A percentile compares a stretch with the other conserved stretches of the same genome.
These are phyloP conservation scores for Nicotiana benthamiana DNA, from an alignment of 257 asterid genomes.

Conservation along the genomic window DNA sequence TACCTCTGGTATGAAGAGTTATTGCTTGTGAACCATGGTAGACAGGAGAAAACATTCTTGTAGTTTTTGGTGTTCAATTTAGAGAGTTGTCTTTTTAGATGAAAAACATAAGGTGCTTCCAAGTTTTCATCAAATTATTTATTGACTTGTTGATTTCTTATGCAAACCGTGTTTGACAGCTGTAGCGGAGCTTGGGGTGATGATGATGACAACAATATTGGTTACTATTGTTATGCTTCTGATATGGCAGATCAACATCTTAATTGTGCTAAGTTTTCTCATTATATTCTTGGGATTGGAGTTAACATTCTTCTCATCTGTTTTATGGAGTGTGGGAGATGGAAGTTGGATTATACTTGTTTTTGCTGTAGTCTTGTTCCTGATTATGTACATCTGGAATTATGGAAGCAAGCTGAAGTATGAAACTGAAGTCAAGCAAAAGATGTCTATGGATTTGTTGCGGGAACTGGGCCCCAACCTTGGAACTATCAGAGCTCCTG, in stretches of 20 bases:
- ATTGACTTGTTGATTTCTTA: constrained; percentile 22
- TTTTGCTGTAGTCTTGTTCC: constrained; percentile 63
- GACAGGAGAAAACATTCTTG: background rate
- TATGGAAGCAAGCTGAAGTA: constrained; percentile 87
- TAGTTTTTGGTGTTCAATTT: background rate
- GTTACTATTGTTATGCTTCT: constrained; percentile 96
- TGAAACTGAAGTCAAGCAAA: constrained; percentile 81
- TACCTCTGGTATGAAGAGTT: background rate
- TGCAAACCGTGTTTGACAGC: constrained; percentile 39
- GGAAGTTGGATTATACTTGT: constrained; percentile 96
- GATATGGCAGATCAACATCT: constrained; percentile 84
- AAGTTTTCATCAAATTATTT: background rate
- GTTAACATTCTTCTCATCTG: constrained; percentile 72
- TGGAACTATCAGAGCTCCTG: constrained; percentile 93
- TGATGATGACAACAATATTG: constrained; percentile 86
- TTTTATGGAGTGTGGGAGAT: constrained; percentile 86
- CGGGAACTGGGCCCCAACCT: constrained; percentile 79
- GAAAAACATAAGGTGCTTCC: background rate
- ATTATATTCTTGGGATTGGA: constrained; percentile 76
- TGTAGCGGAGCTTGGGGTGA: constrained; percentile 94
- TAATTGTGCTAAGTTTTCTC: constrained; percentile 58
- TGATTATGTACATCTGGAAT: constrained; percentile 91
- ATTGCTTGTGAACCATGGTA: background rate
- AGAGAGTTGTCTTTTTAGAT: background rate
- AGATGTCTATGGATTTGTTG: constrained; percentile 81